Percentiles rank a stretch among this genome's conserved stretches.
These are phyloP conservation scores for Aspergillus nomiae DNA, from an alignment of 2,329 filamentous ascomycete species.

Conservation along the genomic window DNA sequence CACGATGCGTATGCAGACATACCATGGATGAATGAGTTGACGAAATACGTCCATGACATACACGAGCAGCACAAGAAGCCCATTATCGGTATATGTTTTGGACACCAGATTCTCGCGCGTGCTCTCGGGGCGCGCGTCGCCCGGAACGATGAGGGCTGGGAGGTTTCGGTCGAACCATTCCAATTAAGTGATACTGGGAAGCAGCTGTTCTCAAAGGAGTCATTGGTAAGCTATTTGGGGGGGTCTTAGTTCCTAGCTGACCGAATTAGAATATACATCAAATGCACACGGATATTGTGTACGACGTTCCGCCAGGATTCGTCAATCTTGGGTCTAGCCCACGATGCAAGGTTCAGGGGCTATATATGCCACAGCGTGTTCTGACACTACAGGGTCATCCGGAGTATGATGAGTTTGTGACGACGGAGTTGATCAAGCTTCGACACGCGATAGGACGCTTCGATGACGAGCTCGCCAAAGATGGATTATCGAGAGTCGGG, in stretches of 20 bases:
- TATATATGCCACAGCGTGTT: slow-evolving; percentile 44
- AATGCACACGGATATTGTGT: slow-evolving; percentile 53
- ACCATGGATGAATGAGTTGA: slow-evolving; percentile 49
- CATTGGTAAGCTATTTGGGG: slow-evolving; percentile 21
- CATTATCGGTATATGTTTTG: slow-evolving; percentile 52
- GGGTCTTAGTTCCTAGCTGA: background rate
- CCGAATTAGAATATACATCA: slow-evolving; percentile 39
- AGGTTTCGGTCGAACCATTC: slow-evolving; percentile 48
- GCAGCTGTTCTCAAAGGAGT: slow-evolving; percentile 38
- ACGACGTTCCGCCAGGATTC: slow-evolving; percentile 42
- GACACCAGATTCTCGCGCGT: slow-evolving; percentile 52
- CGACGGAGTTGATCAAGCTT: slow-evolving; percentile 35
- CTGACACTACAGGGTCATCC: slow-evolving; percentile 54
- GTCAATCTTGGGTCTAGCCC: slow-evolving; percentile 46
- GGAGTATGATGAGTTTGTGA: slow-evolving; percentile 45
- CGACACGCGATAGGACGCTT: slow-evolving; percentile 27
- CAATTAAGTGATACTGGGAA: slow-evolving; percentile 44
- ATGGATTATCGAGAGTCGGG: slow-evolving; percentile 20
- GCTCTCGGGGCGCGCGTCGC: slow-evolving; percentile 43
- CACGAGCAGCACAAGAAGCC: slow-evolving; percentile 25
- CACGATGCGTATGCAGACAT: slow-evolving; percentile 48
- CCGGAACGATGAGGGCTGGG: slow-evolving; percentile 47
- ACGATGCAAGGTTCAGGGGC: slow-evolving; percentile 47
- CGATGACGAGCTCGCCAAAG: slow-evolving; percentile 23
- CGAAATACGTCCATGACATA: slow-evolving; percentile 41